These are phyloP conservation scores for Phylloporus arenicola DNA, from an alignment of 768 basidiomycete genomes.

Conservation along the genomic window DNA sequence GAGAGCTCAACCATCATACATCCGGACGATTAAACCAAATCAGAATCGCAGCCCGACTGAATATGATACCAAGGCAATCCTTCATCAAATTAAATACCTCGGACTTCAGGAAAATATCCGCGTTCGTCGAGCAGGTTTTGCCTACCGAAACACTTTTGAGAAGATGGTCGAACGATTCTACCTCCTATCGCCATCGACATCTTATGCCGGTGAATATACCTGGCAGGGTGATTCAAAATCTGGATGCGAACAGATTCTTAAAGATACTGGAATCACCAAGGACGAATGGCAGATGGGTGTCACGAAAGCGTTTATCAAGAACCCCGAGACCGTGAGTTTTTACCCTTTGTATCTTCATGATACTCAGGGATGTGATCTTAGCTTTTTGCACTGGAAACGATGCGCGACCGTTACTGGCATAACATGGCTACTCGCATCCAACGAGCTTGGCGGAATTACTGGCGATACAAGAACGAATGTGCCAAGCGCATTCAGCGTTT, in stretches of 20 bases:
- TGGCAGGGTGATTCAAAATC: conserved; percentile 90
- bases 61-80: conserved; percentile 90
- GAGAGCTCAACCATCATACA: conserved; percentile 96
- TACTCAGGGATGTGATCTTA: conserved; percentile 27
- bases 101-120: conserved; percentile 98
- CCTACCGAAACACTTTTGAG: conserved; percentile 96
- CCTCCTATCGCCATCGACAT: conserved; percentile 87
- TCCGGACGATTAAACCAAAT: conserved; percentile 98
- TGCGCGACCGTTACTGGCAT: conserved; percentile 99
- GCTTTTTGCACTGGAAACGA: conserved; percentile 97
- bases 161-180: conserved; percentile 99
- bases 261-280: conserved; percentile 90
- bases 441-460: conserved; percentile 91
- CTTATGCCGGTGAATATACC: conserved; percentile 97
- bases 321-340: conserved; percentile 83
- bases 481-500: conserved; percentile 93
- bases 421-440: conserved; percentile 98
- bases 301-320: conserved; percentile 99
- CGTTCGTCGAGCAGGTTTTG: conserved; percentile 95
- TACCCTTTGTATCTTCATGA: neutral
- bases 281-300: conserved; percentile 99
- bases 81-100: conserved; percentile 99
- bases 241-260: conserved; percentile 88
- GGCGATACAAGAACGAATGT: conserved; percentile 93
- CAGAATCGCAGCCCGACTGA: conserved; percentile 90